Percentiles rank a stretch among this genome's conserved stretches.
Evolutionary conservation across 2,329 filamentous ascomycete genomes (phyloP).

Genomic region (Botrytis porri): DNA sequence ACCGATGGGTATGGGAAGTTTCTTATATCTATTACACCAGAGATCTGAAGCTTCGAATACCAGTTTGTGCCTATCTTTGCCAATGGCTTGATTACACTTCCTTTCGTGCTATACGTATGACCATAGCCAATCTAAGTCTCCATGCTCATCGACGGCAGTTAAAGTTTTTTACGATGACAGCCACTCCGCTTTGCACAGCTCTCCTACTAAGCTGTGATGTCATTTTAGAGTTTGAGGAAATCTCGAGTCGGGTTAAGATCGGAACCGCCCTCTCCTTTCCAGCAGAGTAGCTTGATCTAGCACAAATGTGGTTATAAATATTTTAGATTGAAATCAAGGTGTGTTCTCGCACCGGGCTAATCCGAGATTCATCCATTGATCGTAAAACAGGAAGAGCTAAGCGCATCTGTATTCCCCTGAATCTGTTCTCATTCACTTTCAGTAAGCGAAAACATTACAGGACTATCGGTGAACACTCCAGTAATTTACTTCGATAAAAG

Average conservation of each 20-base stretch:
- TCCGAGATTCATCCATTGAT: background rate
- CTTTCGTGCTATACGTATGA: background rate
- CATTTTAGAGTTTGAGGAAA: background rate
- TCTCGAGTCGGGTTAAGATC: background rate
- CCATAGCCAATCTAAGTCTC: background rate
- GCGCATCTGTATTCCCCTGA: background rate
- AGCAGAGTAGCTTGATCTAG: background rate
- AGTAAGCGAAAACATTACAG: background rate
- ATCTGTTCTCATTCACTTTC: background rate
- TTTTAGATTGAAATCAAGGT: background rate
- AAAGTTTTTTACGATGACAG: background rate
- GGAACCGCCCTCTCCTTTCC: background rate
- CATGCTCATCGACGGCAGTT: background rate
- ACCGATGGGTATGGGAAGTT: background rate
- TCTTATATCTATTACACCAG: background rate
- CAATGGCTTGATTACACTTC: background rate
- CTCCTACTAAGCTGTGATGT: background rate
- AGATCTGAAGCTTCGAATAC: background rate
- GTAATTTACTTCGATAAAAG: background rate
- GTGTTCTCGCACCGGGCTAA: background rate
- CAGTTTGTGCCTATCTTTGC: background rate
- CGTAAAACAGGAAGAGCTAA: background rate
- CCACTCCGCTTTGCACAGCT: constrained; percentile 1
- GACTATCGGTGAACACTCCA: background rate
- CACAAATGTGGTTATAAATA: background rate